phyloP scores from a whole-genome alignment of 2,329 filamentous ascomycete genomes.

The Thielaviopsis ethacetica region DNA sequence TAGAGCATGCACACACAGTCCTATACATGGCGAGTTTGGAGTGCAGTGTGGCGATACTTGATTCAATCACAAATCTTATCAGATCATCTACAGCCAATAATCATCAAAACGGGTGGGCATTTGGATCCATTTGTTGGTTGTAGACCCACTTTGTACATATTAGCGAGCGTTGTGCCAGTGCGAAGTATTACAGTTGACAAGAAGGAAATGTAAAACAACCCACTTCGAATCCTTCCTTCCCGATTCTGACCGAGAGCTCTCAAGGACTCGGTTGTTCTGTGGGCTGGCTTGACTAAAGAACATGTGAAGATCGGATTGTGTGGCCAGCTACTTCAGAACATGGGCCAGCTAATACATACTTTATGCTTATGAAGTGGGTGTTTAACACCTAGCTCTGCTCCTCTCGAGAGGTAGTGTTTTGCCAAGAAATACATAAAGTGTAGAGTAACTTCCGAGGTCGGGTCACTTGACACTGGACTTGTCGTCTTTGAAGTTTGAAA shows the following conservation, averaged over 20 bases:
- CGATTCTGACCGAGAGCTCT: not conserved
- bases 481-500: no score
- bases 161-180: not conserved
- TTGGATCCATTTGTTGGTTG: not conserved
- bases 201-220: not conserved
- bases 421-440: no score
- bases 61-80: slow-evolving; percentile 4
- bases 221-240: not conserved
- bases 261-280: no score
- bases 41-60: not conserved
- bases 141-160: not conserved
- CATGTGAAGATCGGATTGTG: not conserved
- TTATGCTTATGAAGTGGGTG: no score
- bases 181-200: not conserved
- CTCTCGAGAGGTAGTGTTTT: no score
- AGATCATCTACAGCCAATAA: slow-evolving; percentile 10
- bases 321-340: no score
- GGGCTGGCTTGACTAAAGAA: not conserved
- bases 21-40: not conserved
- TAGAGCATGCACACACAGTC: not conserved
- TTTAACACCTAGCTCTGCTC: no score
- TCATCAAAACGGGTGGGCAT: not conserved
- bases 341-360: no score
- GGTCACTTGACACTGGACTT: no score
- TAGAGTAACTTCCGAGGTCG: no score